Percentiles rank a stretch among this genome's conserved stretches.
phyloP scores from a whole-genome alignment of 345 rosid species.

The Geranium brycei region DNA sequence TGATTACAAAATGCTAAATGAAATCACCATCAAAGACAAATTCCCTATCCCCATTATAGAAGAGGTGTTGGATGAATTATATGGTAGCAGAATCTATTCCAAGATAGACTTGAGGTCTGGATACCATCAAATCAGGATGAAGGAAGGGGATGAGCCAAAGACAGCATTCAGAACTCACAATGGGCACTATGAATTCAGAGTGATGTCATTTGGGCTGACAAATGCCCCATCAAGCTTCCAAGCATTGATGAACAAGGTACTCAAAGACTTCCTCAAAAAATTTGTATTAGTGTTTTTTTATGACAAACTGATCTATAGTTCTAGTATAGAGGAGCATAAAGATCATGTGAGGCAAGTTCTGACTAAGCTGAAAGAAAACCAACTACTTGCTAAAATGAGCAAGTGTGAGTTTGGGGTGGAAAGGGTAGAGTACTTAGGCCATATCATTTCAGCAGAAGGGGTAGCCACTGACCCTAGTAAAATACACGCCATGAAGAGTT shows the following conservation, averaged over 20 bases:
- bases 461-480: too few relatives aligned
- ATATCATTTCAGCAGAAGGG: too few relatives aligned
- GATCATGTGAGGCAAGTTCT: not conserved
- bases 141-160: not conserved
- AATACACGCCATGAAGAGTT: too few relatives aligned
- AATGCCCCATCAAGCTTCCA: not conserved
- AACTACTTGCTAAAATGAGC: too few relatives aligned
- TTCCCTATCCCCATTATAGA: not conserved
- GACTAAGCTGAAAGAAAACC: not conserved
- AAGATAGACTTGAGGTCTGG: not conserved
- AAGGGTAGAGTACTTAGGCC: too few relatives aligned
- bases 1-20: not conserved
- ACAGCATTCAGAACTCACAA: not conserved
- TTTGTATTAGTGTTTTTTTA: not conserved
- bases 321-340: not conserved
- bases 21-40: not conserved
- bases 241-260: not conserved
- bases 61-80: not conserved
- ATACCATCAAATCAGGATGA: not conserved
- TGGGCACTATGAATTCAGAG: not conserved
- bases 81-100: not conserved
- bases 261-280: not conserved
- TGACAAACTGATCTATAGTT: not conserved
- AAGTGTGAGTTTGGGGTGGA: too few relatives aligned
- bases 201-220: not conserved